Evolutionary conservation across 768 basidiomycete species (phyloP).

Genomic region (Psilocybe cyanescens): DNA sequence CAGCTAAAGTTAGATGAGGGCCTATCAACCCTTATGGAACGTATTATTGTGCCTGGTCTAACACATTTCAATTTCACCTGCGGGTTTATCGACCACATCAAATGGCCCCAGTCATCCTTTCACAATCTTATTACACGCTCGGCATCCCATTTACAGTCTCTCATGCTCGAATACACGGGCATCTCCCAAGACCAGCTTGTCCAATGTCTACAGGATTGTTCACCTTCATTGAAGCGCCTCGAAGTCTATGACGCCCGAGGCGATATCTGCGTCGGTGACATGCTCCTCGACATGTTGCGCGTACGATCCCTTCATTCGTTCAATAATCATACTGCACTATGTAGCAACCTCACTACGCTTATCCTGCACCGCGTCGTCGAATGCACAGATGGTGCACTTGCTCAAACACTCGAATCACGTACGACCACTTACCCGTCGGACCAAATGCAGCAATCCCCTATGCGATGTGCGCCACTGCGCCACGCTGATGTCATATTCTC

Average conservation of each 20-base stretch:
- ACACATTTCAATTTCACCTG: constrained; percentile 19
- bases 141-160: constrained; percentile 13
- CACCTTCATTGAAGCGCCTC: constrained; percentile 17
- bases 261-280: constrained; percentile 19
- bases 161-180: constrained; percentile 25
- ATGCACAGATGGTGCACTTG: constrained; percentile 23
- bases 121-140: constrained; percentile 21
- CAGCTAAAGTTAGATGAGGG: constrained; percentile 24
- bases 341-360: constrained; percentile 18
- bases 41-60: constrained; percentile 21
- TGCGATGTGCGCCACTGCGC: background rate
- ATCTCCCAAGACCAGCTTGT: constrained; percentile 23
- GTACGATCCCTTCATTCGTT: background rate
- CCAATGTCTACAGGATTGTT: constrained; percentile 20
- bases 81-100: constrained; percentile 18
- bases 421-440: background rate
- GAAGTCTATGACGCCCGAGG: constrained; percentile 22
- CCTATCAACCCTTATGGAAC: constrained; percentile 24
- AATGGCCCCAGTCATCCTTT: constrained; percentile 21
- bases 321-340: constrained; percentile 5
- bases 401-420: constrained; percentile 19
- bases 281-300: constrained; percentile 17
- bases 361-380: constrained; percentile 15
- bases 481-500: constrained; percentile 4
- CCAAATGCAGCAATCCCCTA: background rate